Base-by-base conservation (phyloP, 192 early-diverging fungal species). In the Entomortierella lignicola region DNA sequence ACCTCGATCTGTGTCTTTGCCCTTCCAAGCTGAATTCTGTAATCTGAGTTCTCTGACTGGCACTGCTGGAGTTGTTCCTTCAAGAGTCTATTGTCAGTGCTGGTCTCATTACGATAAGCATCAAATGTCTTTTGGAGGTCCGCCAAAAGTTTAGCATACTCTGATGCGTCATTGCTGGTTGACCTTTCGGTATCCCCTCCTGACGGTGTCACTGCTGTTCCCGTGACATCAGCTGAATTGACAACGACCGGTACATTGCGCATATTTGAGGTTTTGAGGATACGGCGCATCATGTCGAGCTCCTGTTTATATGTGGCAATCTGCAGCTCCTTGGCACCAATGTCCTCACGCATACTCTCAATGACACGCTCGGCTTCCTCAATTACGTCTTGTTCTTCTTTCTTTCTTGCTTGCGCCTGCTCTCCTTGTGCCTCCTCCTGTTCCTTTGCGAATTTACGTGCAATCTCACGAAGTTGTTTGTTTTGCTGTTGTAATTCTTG, bases 51-150 rank as follows among this genome's bases (percentile, higher is more conserved):
- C 50, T 91, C 88, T 1, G 69, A 39, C 48, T 88, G 85, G 10
- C 89, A 57, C 56, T 73, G 70, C 31, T 85, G 82, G 31, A 88
- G 58, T 23, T 88, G 84, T 18, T 55, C 71, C 69, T 91, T 90
- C 13, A 92, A 80, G 53, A 82, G 74, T 43, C 79, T 70, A 30
- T 81, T 87, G 59, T 91, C 91, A 15, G 79, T 81, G 20, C 84
- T 86, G 11, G 85, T 85, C 72, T 95, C 92, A 52, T 79, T 85
- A 51, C 88, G 83, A 75, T 91, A 94, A 10, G 77, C 70, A 60
- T 94, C 90, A 80, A 88, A 92, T 30, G 90, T 86, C 48, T 72
- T 65, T 79, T 92, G 89, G 17, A 90, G 84, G 13, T 82, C 83
- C 12, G 73, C 69, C 39, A 83, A 73, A 25, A 90, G 56, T 1